Evolutionary conservation across 768 basidiomycete species (phyloP), one percentile per base, ranked within the genome.

Genomic region (Psilocybe cyanescens): DNA sequence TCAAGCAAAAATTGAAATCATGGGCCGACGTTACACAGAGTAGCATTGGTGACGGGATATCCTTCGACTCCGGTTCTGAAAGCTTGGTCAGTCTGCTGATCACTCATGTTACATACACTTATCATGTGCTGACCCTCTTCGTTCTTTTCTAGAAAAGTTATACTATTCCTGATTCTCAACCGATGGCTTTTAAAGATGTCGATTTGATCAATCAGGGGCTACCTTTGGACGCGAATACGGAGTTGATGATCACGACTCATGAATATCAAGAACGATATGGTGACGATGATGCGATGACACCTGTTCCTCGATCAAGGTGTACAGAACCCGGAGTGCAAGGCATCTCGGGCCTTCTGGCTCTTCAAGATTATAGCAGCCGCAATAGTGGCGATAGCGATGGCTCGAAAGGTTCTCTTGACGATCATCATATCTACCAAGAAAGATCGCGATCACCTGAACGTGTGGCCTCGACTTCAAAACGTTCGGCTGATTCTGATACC

Each of bases 21-120:
- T 81, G 81, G 62, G 74, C 75, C 52, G 80, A 81, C 52, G 78
- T 79, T 12, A 83, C 75, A 50, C 84, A 80, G 11, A 79, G 80
- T 44, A 83, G 82, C 55, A 72, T 85, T 28, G 78, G 78, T 11
- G 76, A 77, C 12, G 82, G 78, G 33, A 60, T 84, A 31, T 78
- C 83, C 3, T 60, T 76, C 35, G 70, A 70, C 28, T 71, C 73
- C 5, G 75, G 73, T 31, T 78, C 78, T 6, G 77, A 79, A 39
- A 70, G 62, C 49, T 69, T 76, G 57, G 81, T 78, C 58, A 50
- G 69, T 70, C 50, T 54, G 24, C 16, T 49, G 56, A 19, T 7
- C 29, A 9, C n/a, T 31, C 19, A 47, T 16, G 4, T 3, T 55
- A 50, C 39, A 12, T 24, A 7, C 9, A 24, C 12, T 48, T 48